Percentiles rank a stretch among this genome's conserved stretches.
phyloP scores from a whole-genome alignment of 371 early-diverging fungal genomes.

The Apophysomyces sp. region DNA sequence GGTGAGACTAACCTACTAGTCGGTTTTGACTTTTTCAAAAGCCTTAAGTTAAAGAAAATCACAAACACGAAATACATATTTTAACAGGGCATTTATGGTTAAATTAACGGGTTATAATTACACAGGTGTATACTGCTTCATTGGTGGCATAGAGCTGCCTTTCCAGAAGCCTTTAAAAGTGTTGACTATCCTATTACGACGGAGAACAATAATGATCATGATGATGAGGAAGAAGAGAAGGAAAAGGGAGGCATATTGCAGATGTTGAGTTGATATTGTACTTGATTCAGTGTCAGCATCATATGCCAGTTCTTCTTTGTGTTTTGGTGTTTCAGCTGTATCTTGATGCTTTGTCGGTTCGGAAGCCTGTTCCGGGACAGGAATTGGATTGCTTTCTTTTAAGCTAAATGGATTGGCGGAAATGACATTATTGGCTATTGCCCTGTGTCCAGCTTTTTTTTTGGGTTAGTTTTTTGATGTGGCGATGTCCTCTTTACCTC shows the following conservation, averaged over 20 bases:
- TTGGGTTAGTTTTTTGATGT: neutral
- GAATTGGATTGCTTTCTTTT: neutral
- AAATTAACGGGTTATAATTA: neutral
- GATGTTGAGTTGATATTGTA: neutral
- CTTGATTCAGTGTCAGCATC: neutral
- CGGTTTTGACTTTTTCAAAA: too few species aligned
- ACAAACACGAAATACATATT: too few species aligned
- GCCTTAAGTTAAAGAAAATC: too few species aligned
- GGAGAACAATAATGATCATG: neutral
- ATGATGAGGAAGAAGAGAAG: neutral
- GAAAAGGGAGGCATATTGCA: neutral
- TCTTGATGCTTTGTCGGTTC: neutral
- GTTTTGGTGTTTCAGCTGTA: neutral
- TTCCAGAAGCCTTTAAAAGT: neutral
- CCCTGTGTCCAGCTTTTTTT: slow-evolving; percentile 23
- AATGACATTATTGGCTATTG: slow-evolving; percentile 23
- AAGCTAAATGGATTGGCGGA: slow-evolving; percentile 8
- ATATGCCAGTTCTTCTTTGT: neutral
- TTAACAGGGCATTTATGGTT: neutral
- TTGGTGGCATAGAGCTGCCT: neutral
- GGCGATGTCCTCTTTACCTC: slow-evolving; percentile 9
- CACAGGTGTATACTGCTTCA: neutral
- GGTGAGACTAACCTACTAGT: too few species aligned
- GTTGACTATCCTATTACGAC: neutral
- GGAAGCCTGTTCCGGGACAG: neutral